A percentile compares a stretch with the other conserved stretches of the same genome.
Evolutionary conservation across 1,284 basidiomycete genomes (phyloP).

Genomic region (Marasmius fiardii): DNA sequence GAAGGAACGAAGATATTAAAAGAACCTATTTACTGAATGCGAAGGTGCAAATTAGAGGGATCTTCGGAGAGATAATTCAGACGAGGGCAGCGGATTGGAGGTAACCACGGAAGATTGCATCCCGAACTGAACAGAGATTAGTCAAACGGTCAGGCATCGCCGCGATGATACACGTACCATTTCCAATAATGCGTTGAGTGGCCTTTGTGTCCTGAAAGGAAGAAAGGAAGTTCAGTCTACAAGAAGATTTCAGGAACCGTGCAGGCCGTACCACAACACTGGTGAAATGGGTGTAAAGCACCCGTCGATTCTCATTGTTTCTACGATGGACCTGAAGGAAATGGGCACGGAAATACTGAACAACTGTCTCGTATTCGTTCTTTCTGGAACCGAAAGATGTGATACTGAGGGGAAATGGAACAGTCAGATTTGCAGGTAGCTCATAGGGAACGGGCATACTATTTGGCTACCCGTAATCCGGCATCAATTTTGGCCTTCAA

Average conservation of each 20-base stretch:
- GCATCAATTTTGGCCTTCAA: conserved; percentile 63
- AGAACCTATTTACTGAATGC: neutral
- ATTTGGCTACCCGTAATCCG: conserved; percentile 71
- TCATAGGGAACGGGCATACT: conserved; percentile 42
- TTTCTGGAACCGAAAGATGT: conserved; percentile 76
- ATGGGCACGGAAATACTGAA: conserved; percentile 80
- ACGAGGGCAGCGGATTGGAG: conserved; percentile 69
- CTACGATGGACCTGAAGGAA: conserved; percentile 77
- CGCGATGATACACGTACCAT: conserved; percentile 43
- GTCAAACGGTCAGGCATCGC: conserved; percentile 14
- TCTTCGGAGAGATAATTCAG: conserved; percentile 17
- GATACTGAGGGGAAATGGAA: conserved; percentile 45
- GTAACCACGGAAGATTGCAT: conserved; percentile 71
- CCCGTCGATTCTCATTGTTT: conserved; percentile 75
- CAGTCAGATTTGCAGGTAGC: conserved; percentile 5
- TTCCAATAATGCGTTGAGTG: conserved; percentile 77
- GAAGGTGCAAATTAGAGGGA: neutral
- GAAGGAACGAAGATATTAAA: neutral
- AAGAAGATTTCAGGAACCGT: neutral
- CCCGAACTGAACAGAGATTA: conserved; percentile 45
- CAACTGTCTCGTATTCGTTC: conserved; percentile 76
- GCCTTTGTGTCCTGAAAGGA: conserved; percentile 71
- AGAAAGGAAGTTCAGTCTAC: conserved; percentile 7
- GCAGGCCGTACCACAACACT: conserved; percentile 64
- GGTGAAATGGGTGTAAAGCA: conserved; percentile 76